These are phyloP conservation scores for Tillandsia fasciculata DNA, from an alignment of 176 grass and related monocot species.

Conservation along the genomic window DNA sequence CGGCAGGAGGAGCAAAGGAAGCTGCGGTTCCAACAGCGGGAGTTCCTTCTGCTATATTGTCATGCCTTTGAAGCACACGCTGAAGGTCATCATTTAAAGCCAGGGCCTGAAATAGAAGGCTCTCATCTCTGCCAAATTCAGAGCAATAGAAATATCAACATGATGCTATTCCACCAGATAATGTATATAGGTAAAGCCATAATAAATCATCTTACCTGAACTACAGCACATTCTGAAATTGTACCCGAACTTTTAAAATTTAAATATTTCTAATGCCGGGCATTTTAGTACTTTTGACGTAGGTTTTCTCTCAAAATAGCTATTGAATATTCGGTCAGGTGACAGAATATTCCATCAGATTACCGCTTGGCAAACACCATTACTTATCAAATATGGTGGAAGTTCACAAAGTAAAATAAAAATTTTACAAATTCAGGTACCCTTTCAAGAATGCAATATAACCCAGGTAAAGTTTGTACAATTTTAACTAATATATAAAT, in stretches of 20 bases:
- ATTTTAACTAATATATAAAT: too few relatives aligned
- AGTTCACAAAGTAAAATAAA: too few relatives aligned
- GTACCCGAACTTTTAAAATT: too few relatives aligned
- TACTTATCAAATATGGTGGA: constrained; percentile 4
- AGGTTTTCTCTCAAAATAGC: too few relatives aligned
- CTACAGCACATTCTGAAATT: too few relatives aligned
- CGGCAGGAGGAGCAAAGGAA: constrained; percentile 3
- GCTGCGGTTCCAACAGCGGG: background rate
- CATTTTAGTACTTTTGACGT: too few relatives aligned
- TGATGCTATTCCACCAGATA: background rate
- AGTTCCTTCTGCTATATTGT: constrained; percentile 63
- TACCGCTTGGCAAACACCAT: constrained; percentile 8
- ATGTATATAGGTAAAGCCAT: background rate
- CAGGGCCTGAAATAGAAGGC: constrained; percentile 74
- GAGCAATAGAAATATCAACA: background rate
- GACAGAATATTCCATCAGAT: too few relatives aligned
- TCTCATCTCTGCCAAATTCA: constrained; percentile 62
- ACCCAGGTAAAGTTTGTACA: too few relatives aligned
- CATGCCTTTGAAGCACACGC: constrained; percentile 79
- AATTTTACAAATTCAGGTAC: too few relatives aligned
- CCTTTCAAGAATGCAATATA: too few relatives aligned
- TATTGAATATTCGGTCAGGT: background rate
- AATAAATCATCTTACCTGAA: too few relatives aligned
- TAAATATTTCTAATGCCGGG: too few relatives aligned
- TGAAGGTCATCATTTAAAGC: constrained; percentile 89